Conservation (phyloP, 1,284 basidiomycete species). For the Sporisorium sorghi region DNA sequence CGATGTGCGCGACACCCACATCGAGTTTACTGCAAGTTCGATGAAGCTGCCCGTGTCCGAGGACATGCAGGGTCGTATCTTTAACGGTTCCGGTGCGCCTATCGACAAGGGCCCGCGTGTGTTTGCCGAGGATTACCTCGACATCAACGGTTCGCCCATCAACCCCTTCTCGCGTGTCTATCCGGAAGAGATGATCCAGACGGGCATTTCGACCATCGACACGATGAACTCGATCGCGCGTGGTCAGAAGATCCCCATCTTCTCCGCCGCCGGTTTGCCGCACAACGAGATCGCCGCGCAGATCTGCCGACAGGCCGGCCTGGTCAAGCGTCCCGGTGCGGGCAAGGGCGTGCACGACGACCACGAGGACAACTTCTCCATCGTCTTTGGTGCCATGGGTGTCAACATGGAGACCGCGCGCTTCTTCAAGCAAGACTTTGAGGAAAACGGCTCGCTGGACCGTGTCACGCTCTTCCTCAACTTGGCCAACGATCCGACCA, state of each 20-base stretch:
- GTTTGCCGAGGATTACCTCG: conserved; percentile 98
- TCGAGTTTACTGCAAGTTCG: conserved; percentile 96
- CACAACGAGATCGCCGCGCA: conserved; percentile 99
- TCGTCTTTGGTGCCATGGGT: conserved; percentile 99
- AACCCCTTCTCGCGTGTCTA: conserved; percentile 99
- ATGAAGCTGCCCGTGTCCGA: conserved; percentile 99
- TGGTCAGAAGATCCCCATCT: conserved; percentile 99
- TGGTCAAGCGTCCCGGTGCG: conserved; percentile 78
- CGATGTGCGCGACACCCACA: conserved; percentile 95
- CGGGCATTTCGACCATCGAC: conserved; percentile 89
- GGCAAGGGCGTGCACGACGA: conserved; percentile 92
- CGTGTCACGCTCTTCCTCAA: conserved; percentile 99
- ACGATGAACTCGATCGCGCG: conserved; percentile 92
- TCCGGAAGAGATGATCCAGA: conserved; percentile 99
- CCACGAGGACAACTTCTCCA: conserved; percentile 99
- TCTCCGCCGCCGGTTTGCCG: conserved; percentile 97
- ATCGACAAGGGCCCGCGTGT: conserved; percentile 99
- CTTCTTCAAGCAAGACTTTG: conserved; percentile 99
- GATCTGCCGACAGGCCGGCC: conserved; percentile 98
- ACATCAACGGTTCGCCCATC: conserved; percentile 99
- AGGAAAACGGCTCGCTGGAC: conserved; percentile 97
- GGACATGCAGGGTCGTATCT: conserved; percentile 98
- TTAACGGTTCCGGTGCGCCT: conserved; percentile 97
- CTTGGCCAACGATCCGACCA: conserved; percentile 99
- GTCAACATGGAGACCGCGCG: conserved; percentile 99